Conservation (phyloP, 768 basidiomycete genomes). For the Strobilomyces confusus region DNA sequence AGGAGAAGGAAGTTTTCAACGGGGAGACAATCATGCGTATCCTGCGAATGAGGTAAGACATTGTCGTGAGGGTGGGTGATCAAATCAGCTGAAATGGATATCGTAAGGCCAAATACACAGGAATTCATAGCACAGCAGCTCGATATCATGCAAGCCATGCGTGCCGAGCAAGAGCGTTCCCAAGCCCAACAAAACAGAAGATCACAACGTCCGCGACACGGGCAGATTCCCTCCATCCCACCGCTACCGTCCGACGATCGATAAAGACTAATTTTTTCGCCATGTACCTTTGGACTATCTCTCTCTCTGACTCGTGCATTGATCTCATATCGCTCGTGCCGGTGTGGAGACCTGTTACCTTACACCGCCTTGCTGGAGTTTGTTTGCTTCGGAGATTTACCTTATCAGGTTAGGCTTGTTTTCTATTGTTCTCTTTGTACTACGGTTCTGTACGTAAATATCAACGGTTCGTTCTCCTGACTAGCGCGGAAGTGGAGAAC, state of each 20-base stretch:
- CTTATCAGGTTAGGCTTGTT: slow-evolving; percentile 17
- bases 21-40: slow-evolving; percentile 95
- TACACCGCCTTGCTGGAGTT: background rate
- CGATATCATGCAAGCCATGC: slow-evolving; percentile 76
- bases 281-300: slow-evolving; percentile 23
- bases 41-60: slow-evolving; percentile 85
- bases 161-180: slow-evolving; percentile 76
- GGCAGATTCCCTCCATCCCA: slow-evolving; percentile 25
- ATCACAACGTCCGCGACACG: slow-evolving; percentile 48
- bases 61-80: background rate
- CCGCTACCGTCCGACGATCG: slow-evolving; percentile 25
- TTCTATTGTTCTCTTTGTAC: slow-evolving; percentile 22
- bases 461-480: slow-evolving; percentile 3
- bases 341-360: background rate
- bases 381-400: slow-evolving; percentile 14
- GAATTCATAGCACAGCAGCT: slow-evolving; percentile 89
- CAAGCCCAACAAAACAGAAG: slow-evolving; percentile 57
- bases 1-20: slow-evolving; percentile 68
- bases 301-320: slow-evolving; percentile 1
- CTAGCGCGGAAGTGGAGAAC: slow-evolving; percentile 13
- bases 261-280: slow-evolving; percentile 14
- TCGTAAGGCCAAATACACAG: slow-evolving; percentile 67
- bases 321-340: background rate
- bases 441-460: slow-evolving; percentile 6
- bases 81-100: slow-evolving; percentile 1